A percentile compares a stretch with the other conserved stretches of the same genome.
Evolutionary conservation across 1,139 yeast species (phyloP).

Genomic region (Magnusiomyces magnusii): DNA sequence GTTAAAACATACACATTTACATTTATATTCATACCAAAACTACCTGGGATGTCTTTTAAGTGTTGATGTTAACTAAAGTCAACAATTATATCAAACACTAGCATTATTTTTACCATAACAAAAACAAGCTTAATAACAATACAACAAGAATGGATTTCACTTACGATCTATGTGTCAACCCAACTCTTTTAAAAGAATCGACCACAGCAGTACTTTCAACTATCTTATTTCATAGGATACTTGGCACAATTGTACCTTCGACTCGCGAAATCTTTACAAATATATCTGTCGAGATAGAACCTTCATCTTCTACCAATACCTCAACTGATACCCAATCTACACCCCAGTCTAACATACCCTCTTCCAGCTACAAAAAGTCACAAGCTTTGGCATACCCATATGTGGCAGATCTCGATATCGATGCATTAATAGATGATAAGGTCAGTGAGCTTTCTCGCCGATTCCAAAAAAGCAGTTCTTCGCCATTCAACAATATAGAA

Average conservation of each 20-base stretch:
- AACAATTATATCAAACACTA: too few species aligned
- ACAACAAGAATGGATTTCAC: conserved; percentile 28
- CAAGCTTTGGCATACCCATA: not conserved
- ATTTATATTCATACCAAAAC: too few species aligned
- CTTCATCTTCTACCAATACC: not conserved
- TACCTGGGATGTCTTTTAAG: too few species aligned
- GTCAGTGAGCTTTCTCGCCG: not conserved
- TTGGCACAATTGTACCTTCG: conserved; percentile 57
- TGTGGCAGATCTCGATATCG: not conserved
- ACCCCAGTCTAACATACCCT: not conserved
- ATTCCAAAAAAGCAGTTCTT: not conserved
- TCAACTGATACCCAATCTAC: not conserved
- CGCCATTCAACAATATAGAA: not conserved
- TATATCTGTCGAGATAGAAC: not conserved
- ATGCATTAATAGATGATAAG: not conserved
- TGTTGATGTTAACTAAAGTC: too few species aligned
- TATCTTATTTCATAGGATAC: conserved; percentile 60
- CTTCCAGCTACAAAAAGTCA: not conserved
- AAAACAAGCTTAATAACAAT: too few species aligned
- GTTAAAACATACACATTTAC: too few species aligned
- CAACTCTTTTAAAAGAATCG: conserved; percentile 33
- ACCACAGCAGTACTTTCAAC: conserved; percentile 47
- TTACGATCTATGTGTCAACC: conserved; percentile 34
- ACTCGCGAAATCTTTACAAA: conserved; percentile 34
- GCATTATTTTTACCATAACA: too few species aligned